Evolutionary conservation across 139 green algal species (phyloP).

Genomic region (Asterochloris erici): DNA sequence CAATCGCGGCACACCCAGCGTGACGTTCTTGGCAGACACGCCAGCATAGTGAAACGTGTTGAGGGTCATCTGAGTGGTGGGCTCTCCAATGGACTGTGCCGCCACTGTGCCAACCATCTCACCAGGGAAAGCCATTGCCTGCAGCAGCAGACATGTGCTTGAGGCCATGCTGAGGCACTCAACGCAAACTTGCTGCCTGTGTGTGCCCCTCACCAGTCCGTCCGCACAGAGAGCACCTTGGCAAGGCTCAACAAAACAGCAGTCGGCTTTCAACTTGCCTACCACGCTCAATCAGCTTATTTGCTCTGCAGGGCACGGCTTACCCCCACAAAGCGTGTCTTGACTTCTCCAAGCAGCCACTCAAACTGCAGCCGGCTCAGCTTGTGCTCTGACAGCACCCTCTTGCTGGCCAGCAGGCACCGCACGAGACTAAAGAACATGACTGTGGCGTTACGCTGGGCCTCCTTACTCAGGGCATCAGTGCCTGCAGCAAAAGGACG

Average conservation of each 20-base stretch:
- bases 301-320: not conserved
- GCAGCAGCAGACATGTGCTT: constrained; percentile 13
- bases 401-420: constrained; percentile 83
- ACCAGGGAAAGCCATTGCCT: constrained; percentile 65
- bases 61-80: constrained; percentile 95
- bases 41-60: constrained; percentile 95
- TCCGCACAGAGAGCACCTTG: too few relatives aligned
- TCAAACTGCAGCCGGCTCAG: constrained; percentile 82
- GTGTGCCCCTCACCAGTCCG: not conserved
- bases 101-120: constrained; percentile 94
- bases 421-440: constrained; percentile 88
- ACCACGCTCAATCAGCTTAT: not conserved
- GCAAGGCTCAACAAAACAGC: not conserved
- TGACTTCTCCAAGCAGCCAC: constrained; percentile 91
- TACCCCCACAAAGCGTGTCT: constrained; percentile 65
- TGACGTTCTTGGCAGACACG: constrained; percentile 98
- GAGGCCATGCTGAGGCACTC: not conserved
- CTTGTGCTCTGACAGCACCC: constrained; percentile 79
- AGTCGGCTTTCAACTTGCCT: not conserved
- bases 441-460: constrained; percentile 94
- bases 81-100: constrained; percentile 96
- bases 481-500: constrained; percentile 63
- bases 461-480: constrained; percentile 83
- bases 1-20: constrained; percentile 95
- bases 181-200: not conserved